Base-by-base conservation (phyloP, 1,284 basidiomycete genomes). In the Dichomitus squalens region DNA sequence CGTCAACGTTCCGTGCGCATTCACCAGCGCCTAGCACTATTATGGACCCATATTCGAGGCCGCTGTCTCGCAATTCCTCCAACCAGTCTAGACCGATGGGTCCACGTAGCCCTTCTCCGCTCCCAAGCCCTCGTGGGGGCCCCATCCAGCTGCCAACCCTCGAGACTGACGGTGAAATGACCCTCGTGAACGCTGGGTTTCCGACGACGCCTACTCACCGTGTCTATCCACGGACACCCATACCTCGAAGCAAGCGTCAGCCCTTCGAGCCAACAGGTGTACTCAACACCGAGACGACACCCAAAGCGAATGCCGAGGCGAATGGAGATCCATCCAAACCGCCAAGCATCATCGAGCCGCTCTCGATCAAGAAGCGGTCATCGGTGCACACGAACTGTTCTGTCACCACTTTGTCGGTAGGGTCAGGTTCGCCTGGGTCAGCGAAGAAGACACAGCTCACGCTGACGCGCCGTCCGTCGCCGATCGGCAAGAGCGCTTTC, bases 301-400 rank as follows among this genome's bases (percentile, higher is more conserved):
- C 83, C 7, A 84, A 76, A 64, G 68, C 73, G 29, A 53, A 67
- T 21, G 63, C 65, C 43, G 67, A 68, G 36, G 16, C 23, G 43
- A 34, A 18, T 8, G 53, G 29, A 21, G 61, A 58, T 21, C 40
- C 52, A 8, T 14, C 29, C 55, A 58, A 49, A 43, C 59, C 38
- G 49, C 64, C 60, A 27, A 60, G 55, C 43, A 57, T 34, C 40
- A 57, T 90, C 27, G 88, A 90, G 66, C 90, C 90, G 8, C 75
- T 93, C 54, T 87, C 86, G 1, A 92, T 93, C 68, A 90, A 87
- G 77, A 92, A 93, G 76, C 92, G 90, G 72, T 75, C 80, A 3
- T 88, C 87, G 4, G 75, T 81, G 36, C 79, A 81, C 39, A 75
- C 73, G 41, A 70, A 72, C 55, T 38, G 54, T 20, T 57, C 58